A percentile compares a stretch with the other conserved stretches of the same genome.
Conservation (phyloP, 805 yeast species). For the Candida coquimbonensis region DNA sequence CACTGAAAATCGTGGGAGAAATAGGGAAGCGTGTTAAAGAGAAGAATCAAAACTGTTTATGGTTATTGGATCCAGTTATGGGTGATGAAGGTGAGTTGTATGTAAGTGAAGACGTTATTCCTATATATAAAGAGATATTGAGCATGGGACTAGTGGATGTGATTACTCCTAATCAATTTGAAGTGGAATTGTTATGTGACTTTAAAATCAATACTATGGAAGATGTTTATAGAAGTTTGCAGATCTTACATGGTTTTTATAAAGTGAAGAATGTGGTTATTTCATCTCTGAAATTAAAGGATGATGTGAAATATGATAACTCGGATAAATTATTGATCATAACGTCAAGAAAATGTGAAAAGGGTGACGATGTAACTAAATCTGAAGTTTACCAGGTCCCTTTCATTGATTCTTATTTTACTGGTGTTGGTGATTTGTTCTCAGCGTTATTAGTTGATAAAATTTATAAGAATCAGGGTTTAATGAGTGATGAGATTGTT, state of each 20-base stretch:
- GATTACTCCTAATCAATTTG: conserved; percentile 89
- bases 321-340: conserved; percentile 1
- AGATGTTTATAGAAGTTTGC: conserved; percentile 40
- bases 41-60: conserved; percentile 29
- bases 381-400: conserved; percentile 41
- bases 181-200: conserved; percentile 65
- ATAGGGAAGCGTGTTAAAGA: conserved; percentile 32
- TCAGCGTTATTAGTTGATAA: conserved; percentile 72
- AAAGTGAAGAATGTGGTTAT: conserved; percentile 56
- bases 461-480: conserved; percentile 25
- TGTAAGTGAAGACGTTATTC: conserved; percentile 52
- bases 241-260: conserved; percentile 39
- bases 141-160: conserved; percentile 48
- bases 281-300: conserved; percentile 42
- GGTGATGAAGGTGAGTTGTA: conserved; percentile 72
- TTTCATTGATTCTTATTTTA: conserved; percentile 70
- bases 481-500: conserved; percentile 12
- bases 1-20: conserved; percentile 38
- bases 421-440: conserved; percentile 93
- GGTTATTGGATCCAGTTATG: conserved; percentile 74
- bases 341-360: conserved; percentile 7
- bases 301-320: conserved; percentile 10
- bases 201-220: conserved; percentile 33
- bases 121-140: conserved; percentile 47
- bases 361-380: not conserved